Conservation (phyloP, 495 filamentous ascomycete genomes). For the Penicillium chermesinum region DNA sequence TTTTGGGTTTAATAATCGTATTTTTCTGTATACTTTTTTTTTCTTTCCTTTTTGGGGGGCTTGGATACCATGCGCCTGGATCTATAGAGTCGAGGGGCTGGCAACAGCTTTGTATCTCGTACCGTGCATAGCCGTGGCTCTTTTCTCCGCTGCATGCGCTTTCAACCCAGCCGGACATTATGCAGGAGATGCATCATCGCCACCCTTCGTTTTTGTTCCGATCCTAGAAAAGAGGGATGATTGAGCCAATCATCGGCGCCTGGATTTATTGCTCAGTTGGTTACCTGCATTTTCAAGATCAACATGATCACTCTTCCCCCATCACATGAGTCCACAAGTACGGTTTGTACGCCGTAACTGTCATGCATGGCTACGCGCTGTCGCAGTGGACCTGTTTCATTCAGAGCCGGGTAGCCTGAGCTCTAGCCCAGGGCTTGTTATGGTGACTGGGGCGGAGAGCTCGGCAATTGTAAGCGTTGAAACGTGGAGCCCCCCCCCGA, state of each 20-base stretch:
- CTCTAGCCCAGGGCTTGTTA: too few relatives aligned
- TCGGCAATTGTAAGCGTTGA: constrained; percentile 22
- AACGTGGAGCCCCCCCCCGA: constrained; percentile 15
- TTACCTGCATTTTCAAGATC: constrained; percentile 14
- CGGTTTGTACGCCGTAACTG: neutral
- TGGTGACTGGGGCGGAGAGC: constrained; percentile 19
- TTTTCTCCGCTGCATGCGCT: constrained; percentile 19
- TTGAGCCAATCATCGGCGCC: constrained; percentile 2
- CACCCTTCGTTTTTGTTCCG: constrained; percentile 18
- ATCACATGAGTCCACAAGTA: constrained; percentile 14
- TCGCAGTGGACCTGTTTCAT: constrained; percentile 26
- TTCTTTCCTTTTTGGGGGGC: neutral
- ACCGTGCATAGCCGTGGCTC: constrained; percentile 22
- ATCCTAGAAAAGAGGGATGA: constrained; percentile 9
- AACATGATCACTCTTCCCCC: constrained; percentile 10
- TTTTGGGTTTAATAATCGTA: neutral
- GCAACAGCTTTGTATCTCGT: constrained; percentile 1
- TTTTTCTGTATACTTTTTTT: too few relatives aligned
- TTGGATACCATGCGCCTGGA: neutral
- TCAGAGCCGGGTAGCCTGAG: constrained; percentile 7
- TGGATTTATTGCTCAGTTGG: constrained; percentile 17
- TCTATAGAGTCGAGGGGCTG: neutral
- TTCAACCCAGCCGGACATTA: constrained; percentile 25
- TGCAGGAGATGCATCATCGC: constrained; percentile 29
- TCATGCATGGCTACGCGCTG: constrained; percentile 1